phyloP scores from a whole-genome alignment of 192 early-diverging fungal genomes.

The Jimgerdemannia lactiflua region DNA sequence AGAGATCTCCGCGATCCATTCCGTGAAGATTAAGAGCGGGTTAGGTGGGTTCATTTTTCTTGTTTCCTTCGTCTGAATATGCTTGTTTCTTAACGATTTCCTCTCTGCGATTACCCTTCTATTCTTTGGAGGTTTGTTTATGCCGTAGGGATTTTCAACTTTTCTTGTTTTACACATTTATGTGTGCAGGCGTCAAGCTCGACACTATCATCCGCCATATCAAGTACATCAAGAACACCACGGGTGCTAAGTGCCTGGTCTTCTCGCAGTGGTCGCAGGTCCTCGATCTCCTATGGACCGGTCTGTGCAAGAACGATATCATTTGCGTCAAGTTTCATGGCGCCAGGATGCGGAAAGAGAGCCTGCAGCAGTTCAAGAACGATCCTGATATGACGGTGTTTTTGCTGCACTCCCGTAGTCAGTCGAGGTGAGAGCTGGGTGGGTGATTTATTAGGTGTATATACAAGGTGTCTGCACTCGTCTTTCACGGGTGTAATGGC shows the following conservation, averaged over 20 bases:
- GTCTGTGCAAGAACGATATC: constrained; percentile 31
- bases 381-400: constrained; percentile 29
- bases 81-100: background rate
- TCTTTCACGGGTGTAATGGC: no score
- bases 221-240: constrained; percentile 20
- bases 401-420: constrained; percentile 36
- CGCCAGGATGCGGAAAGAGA: constrained; percentile 14
- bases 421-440: constrained; percentile 31
- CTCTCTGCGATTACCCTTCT: no score
- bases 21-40: constrained; percentile 7
- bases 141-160: no score
- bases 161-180: no score
- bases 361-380: constrained; percentile 27
- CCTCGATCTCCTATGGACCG: constrained; percentile 21
- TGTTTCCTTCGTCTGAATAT: background rate
- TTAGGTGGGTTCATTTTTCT: constrained; percentile 13
- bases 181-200: constrained; percentile 26
- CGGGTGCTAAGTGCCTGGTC: constrained; percentile 32
- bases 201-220: constrained; percentile 43
- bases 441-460: no score
- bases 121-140: no score
- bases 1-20: background rate
- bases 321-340: constrained; percentile 30
- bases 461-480: no score
- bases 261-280: constrained; percentile 44